Base-by-base conservation (phyloP, 306 rosid genomes). In the Coriaria nepalensis region DNA sequence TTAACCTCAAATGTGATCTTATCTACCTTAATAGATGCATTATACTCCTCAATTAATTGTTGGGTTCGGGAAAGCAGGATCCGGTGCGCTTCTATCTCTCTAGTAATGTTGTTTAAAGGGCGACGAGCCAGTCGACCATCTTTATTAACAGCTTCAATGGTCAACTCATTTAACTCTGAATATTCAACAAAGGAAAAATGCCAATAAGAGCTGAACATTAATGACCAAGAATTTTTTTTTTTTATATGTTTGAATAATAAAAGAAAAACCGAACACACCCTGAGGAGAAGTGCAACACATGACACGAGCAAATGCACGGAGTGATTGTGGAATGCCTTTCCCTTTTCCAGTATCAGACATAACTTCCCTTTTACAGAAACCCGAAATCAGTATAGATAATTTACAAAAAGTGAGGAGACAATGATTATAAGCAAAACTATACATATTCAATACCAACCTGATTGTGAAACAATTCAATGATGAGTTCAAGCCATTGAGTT, bases 101-200 rank as follows among this genome's bases (percentile, higher is more conserved):
- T 87, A 66, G 38, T 53, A 45, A 44, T 57, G 59, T 71, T 67
- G 35, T 15, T 68, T 53, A 87, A 56, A 44, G 96, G 80, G 39
- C 64, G 69, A 20, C 81, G 77, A 46, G 84, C 94, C 48, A 79
- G 70, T 59, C 94, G 81, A 38, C 94, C 94, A 70, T 87, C 96
- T 53, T 61, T 71, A 52, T 65, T 61, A 9, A 63, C 65, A 40
- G 87, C 96, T 67, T 82, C 94, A 48, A 11, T 37, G 35, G 43
- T 64, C 73, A 82, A 60, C 48, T 69, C 63, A 15, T 68, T 46
- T 35, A 82, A 77, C 50, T 79, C 96, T 87, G 64, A 12, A 62
- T 46, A 65, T 70, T 49, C 47, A 50, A 53, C 55, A 52, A n/a
- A n/a, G n/a, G n/a, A n/a, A n/a, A n/a, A n/a, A n/a, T n/a, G n/a